These are phyloP conservation scores for Lepidium aucheri DNA, from an alignment of 345 rosid species.

Conservation along the genomic window DNA sequence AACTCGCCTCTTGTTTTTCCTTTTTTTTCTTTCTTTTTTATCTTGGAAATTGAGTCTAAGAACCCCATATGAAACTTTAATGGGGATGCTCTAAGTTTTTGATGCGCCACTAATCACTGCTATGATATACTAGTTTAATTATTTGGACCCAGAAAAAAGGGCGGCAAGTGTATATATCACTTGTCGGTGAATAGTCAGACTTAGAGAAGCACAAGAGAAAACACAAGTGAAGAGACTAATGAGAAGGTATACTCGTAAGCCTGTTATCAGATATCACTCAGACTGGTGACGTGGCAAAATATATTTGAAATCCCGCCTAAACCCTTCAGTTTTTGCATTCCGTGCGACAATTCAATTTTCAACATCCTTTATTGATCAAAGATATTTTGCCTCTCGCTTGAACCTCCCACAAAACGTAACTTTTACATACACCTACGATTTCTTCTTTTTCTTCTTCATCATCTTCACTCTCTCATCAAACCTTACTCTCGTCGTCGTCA, in stretches of 20 bases:
- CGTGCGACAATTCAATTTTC: conserved; percentile 57
- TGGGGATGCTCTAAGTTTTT: no score
- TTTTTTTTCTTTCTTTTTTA: no score
- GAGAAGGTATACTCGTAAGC: conserved; percentile 23
- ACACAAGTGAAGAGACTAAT: conserved; percentile 31
- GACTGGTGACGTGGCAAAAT: conserved; percentile 67
- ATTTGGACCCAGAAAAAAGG: no score
- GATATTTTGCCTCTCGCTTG: conserved; percentile 16
- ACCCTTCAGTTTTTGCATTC: conserved; percentile 56
- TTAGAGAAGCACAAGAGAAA: conserved; percentile 56
- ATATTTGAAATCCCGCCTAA: conserved; percentile 74
- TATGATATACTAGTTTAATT: no score
- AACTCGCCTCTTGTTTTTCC: no score
- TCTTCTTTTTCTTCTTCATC: not conserved
- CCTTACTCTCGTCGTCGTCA: not conserved
- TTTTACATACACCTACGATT: not conserved
- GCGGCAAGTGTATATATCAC: no score
- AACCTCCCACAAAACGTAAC: conserved; percentile 6
- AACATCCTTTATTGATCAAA: conserved; percentile 15
- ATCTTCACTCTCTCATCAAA: no score
- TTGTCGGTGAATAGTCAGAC: no score
- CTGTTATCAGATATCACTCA: conserved; percentile 22
- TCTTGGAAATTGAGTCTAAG: no score
- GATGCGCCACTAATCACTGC: no score
- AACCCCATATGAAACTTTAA: no score